A percentile compares a stretch with the other conserved stretches of the same genome.
Evolutionary conservation across 192 early-diverging fungal genomes (phyloP).

Genomic region (Umbelopsis vinacea): DNA sequence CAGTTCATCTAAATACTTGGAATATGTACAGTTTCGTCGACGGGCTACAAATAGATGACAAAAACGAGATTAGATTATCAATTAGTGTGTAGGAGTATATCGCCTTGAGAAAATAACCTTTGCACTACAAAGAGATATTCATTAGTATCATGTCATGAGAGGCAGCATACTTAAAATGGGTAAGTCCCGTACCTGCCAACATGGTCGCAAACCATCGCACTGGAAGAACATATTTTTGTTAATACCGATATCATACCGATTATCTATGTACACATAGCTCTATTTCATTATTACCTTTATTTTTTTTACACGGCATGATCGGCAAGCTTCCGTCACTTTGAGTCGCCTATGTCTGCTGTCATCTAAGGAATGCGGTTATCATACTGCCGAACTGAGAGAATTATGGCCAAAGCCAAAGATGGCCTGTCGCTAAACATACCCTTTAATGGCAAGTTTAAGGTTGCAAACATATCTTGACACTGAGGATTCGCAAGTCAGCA

Average conservation of each 20-base stretch:
- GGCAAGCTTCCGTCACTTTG: slow-evolving; percentile 40
- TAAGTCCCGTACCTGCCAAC: slow-evolving; percentile 38
- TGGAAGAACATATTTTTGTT: slow-evolving; percentile 16
- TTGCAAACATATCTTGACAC: slow-evolving; percentile 36
- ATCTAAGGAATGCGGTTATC: not conserved
- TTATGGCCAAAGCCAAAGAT: not conserved
- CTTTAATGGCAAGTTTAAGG: slow-evolving; percentile 39
- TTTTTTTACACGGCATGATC: slow-evolving; percentile 45
- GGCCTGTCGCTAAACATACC: slow-evolving; percentile 25
- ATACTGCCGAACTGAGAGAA: not conserved
- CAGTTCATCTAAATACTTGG: slow-evolving; percentile 35
- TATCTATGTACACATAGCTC: not conserved
- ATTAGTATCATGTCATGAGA: not conserved
- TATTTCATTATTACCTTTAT: slow-evolving; percentile 31
- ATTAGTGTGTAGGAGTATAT: not conserved
- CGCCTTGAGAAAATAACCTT: slow-evolving; percentile 20
- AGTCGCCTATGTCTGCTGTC: slow-evolving; percentile 33
- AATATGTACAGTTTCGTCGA: slow-evolving; percentile 42
- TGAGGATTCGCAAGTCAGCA: slow-evolving; percentile 6
- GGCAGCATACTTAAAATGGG: not conserved
- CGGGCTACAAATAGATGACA: slow-evolving; percentile 29
- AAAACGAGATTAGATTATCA: slow-evolving; percentile 15
- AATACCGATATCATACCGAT: not conserved
- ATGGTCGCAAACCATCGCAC: slow-evolving; percentile 47
- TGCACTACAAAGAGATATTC: slow-evolving; percentile 11